A percentile compares a stretch with the other conserved stretches of the same genome.
Conservation (phyloP, 345 rosid genomes). For the Brassica incana region DNA sequence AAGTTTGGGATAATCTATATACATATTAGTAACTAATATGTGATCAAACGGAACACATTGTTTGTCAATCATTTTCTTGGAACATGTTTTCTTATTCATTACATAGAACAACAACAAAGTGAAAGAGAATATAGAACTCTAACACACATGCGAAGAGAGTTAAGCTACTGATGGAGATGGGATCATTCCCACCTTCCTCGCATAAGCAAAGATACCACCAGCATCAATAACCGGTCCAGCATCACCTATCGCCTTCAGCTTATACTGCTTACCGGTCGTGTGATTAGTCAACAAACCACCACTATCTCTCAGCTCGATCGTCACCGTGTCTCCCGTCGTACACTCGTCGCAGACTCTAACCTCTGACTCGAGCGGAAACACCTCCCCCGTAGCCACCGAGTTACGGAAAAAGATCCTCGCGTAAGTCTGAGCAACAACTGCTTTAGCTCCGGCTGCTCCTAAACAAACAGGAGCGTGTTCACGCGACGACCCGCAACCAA, state of each 20-base stretch:
- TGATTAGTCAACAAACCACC: constrained; percentile 72
- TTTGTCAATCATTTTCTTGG: background rate
- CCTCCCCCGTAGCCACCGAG: constrained; percentile 82
- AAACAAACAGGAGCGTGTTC: constrained; percentile 95
- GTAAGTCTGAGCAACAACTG: constrained; percentile 75
- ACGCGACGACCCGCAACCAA: constrained; percentile 90
- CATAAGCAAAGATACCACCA: constrained; percentile 81
- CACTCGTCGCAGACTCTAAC: constrained; percentile 81
- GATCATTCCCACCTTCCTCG: constrained; percentile 75
- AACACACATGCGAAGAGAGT: constrained; percentile 11
- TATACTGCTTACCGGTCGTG: constrained; percentile 70
- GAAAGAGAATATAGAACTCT: constrained; percentile 2
- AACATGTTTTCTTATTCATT: constrained; percentile 13
- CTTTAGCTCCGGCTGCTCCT: constrained; percentile 77
- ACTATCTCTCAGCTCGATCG: constrained; percentile 60
- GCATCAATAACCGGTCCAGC: constrained; percentile 81
- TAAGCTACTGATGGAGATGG: constrained; percentile 50
- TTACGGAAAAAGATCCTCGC: constrained; percentile 92
- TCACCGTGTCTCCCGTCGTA: constrained; percentile 71
- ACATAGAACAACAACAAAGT: background rate
- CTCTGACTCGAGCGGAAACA: constrained; percentile 79
- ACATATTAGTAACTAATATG: background rate
- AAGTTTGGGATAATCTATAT: no score
- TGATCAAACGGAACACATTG: background rate
- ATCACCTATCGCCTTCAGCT: constrained; percentile 78